Evolutionary conservation across 1,284 basidiomycete genomes (phyloP), one percentile per base, ranked within the genome.

Genomic region (Coniferiporia weirii): DNA sequence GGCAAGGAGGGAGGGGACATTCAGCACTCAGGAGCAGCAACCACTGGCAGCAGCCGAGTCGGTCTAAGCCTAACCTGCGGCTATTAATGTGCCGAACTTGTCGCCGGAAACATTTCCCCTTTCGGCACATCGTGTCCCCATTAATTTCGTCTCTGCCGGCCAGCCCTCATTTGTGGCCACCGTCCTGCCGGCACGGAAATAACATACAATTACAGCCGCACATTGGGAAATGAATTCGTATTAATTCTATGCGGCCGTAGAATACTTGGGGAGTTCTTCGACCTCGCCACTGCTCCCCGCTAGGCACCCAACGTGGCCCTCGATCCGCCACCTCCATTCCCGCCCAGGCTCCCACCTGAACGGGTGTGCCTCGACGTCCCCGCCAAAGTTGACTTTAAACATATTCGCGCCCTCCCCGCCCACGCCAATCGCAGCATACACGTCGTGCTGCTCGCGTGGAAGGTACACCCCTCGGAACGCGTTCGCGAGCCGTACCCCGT

Each of bases 331-430:
- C 1, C 72, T 72, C 77, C 78, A 82, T 64, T 85, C 79, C 63
- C 85, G 85, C 0, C 77, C 85, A 59, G 81, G 82, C 65, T 73
- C 71, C 85, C 86, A 88, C 63, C 67, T 71, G 63, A 87, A 87
- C 45, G 70, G 34, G 34, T 58, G n/a, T 27, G 43, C 52, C 12
- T 47, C 52, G 40, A 58, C 45, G 35, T 76, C 75, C 1, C 75
- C 77, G 0, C 86, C 85, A 70, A 88, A 87, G 67, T 87, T 87
- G 15, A 88, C 80, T 43, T 82, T 76, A 20, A 86, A 75, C 13
- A 78, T 72, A 59, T 76, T 81, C 50, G 68, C 67, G 4, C 84
- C 84, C 38, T 57, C 52, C 36, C 57, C 57, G 38, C 79, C 76
- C 2, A 86, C 75, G 0, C 86, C 85, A 9, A 88, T 73, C 2